Base-by-base conservation (phyloP, 257 asterid genomes). In the Nicotiana sylvestris region DNA sequence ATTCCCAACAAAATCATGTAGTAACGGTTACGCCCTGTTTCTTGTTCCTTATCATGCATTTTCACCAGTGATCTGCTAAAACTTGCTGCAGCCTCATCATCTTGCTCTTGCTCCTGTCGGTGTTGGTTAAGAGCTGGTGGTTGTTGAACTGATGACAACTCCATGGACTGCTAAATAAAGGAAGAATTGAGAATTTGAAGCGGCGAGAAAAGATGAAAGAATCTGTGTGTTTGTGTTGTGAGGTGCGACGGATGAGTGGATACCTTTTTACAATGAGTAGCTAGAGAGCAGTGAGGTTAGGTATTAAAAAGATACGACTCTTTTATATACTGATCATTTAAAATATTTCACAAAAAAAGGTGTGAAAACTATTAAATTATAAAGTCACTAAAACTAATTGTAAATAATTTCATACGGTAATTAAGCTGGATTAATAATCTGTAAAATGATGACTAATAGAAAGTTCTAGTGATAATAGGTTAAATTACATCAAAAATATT, bases 1-100 rank as follows among this genome's bases (percentile, higher is more conserved):
- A 90, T 61, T 7, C 77, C 43, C 16, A 94, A 67, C 11, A 93
- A 92, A 33, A 84, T 39, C 51, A 53, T 81, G 90, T 84, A 85
- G 64, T 82, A 64, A 43, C 84, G 86, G 84, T 56, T 82, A 43
- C 51, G 3, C 33, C 85, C 87, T 37, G 49, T 68, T 2, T 65
- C 78, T 72, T 82, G 81, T 4, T 56, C 66, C 10, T 18, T 43
- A 43, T 43, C 62, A 46, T 80, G 77, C 77, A 80, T 80, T 80
- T 43, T 70, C 35, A 33, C 35, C 58, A 70, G 60, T 46, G 37
- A 21, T 72, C 78, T 72, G 78, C 17, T 72, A 72, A 46, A 72
- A 46, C 60, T 21, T 3, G 21, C 37, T 5, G 18, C 77, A 0
- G 9, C 18, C 12, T 25, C 60, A 55, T 55, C 7, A 55, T 55